Conservation (phyloP, 2,329 filamentous ascomycete genomes). For the Myriosclerotinia curreyana region DNA sequence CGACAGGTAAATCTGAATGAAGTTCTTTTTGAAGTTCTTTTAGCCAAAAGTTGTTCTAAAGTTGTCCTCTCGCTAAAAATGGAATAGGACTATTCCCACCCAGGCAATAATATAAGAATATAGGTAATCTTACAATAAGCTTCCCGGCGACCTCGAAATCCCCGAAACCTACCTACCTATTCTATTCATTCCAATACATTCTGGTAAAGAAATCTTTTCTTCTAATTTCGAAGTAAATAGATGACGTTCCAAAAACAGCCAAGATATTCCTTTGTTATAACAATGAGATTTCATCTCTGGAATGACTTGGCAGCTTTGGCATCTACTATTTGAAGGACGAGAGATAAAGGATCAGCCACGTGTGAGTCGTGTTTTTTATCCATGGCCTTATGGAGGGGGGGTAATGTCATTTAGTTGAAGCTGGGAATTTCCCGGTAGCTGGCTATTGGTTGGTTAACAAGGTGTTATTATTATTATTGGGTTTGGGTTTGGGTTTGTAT, state of each 20-base stretch:
- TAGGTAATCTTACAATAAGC: background rate
- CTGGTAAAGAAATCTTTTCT: too few relatives aligned
- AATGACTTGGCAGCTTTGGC: background rate
- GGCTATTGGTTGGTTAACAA: background rate
- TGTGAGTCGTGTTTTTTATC: conserved; percentile 2
- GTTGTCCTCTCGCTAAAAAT: background rate
- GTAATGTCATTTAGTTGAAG: conserved; percentile 9
- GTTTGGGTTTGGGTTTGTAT: background rate
- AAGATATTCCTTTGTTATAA: conserved; percentile 2
- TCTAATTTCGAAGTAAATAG: background rate
- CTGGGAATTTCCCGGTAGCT: background rate
- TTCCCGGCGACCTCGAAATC: background rate
- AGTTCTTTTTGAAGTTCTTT: background rate
- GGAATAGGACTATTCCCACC: background rate
- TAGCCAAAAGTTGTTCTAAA: too few relatives aligned
- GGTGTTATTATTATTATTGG: too few relatives aligned
- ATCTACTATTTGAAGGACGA: background rate
- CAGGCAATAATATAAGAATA: too few relatives aligned
- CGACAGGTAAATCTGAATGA: background rate
- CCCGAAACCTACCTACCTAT: background rate
- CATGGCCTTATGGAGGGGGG: conserved; percentile 2
- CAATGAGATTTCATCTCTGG: background rate
- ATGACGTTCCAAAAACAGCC: conserved; percentile 1
- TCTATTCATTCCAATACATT: too few relatives aligned
- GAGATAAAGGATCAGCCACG: conserved; percentile 6